Conservation (phyloP, 2,329 filamentous ascomycete species). For the Penicillium sp. region DNA sequence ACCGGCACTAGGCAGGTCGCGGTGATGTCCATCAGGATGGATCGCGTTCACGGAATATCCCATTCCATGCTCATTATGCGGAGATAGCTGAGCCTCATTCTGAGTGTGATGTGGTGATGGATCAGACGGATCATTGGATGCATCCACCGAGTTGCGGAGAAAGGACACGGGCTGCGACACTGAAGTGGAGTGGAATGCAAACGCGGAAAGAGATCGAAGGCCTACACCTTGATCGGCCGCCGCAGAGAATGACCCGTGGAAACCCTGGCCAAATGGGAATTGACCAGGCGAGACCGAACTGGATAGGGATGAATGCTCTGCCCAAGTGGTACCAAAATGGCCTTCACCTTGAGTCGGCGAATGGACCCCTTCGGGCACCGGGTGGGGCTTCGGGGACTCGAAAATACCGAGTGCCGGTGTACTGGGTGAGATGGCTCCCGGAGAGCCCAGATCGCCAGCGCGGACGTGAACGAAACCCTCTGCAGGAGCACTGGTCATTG, state of each 20-base stretch:
- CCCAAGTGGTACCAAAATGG: slow-evolving; percentile 22
- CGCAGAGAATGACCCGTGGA: slow-evolving; percentile 22
- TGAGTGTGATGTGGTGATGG: slow-evolving; percentile 16
- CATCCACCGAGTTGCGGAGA: slow-evolving; percentile 29
- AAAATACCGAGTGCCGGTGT: slow-evolving; percentile 14
- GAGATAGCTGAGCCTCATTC: slow-evolving; percentile 1
- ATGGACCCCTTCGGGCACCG: slow-evolving; percentile 4
- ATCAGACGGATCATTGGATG: slow-evolving; percentile 37
- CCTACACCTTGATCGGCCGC: slow-evolving; percentile 26
- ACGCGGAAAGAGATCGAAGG: slow-evolving; percentile 26
- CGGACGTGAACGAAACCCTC: slow-evolving; percentile 16
- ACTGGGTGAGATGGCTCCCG: slow-evolving; percentile 15
- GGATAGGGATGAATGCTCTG: slow-evolving; percentile 19
- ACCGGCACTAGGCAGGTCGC: background rate
- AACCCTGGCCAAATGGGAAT: slow-evolving; percentile 16
- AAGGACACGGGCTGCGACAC: slow-evolving; percentile 39
- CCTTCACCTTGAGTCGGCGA: slow-evolving; percentile 15
- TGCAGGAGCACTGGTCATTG: slow-evolving; percentile 8
- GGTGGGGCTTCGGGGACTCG: slow-evolving; percentile 15
- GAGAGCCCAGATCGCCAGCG: slow-evolving; percentile 13
- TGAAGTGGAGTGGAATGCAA: slow-evolving; percentile 31
- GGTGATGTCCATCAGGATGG: background rate
- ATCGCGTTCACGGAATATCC: slow-evolving; percentile 1
- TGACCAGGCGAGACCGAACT: slow-evolving; percentile 13
- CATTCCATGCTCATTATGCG: slow-evolving; percentile 8